Percentiles rank a stretch among this genome's conserved stretches.
These are phyloP conservation scores for Colletotrichum shisoi DNA, from an alignment of 2,329 filamentous ascomycete genomes.

Conservation along the genomic window DNA sequence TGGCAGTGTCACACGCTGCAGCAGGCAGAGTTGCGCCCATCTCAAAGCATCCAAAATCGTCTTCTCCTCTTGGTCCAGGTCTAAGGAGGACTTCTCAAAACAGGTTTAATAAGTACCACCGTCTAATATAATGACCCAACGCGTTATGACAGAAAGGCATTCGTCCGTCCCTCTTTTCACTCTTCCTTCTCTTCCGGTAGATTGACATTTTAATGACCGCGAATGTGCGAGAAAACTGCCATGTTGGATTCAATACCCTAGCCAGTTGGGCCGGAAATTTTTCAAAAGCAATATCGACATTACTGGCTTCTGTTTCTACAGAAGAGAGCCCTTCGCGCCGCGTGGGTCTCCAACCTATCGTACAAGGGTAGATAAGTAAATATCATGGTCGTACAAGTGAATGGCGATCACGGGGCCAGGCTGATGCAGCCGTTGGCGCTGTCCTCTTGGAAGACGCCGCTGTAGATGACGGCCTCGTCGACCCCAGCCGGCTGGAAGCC, in stretches of 20 bases:
- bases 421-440: conserved; percentile 45
- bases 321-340: neutral
- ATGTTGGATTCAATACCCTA: neutral
- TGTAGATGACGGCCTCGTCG: conserved; percentile 62
- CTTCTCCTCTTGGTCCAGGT: no score
- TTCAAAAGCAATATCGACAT: neutral
- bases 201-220: neutral
- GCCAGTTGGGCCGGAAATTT: no score
- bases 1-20: no score
- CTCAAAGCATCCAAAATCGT: neutral
- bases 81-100: neutral
- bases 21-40: neutral
- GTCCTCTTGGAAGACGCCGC: conserved; percentile 63
- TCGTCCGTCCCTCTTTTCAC: neutral
- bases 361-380: no score
- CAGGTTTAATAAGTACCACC: neutral
- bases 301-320: neutral
- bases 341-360: neutral
- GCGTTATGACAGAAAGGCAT: neutral
- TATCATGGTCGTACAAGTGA: neutral
- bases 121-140: neutral
- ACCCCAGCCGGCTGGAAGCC: conserved; percentile 59
- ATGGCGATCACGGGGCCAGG: conserved; percentile 13
- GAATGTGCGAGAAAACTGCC: neutral
- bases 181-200: no score